These are phyloP conservation scores for Eucalyptus grandis DNA, from an alignment of 345 rosid genomes.

Conservation along the genomic window DNA sequence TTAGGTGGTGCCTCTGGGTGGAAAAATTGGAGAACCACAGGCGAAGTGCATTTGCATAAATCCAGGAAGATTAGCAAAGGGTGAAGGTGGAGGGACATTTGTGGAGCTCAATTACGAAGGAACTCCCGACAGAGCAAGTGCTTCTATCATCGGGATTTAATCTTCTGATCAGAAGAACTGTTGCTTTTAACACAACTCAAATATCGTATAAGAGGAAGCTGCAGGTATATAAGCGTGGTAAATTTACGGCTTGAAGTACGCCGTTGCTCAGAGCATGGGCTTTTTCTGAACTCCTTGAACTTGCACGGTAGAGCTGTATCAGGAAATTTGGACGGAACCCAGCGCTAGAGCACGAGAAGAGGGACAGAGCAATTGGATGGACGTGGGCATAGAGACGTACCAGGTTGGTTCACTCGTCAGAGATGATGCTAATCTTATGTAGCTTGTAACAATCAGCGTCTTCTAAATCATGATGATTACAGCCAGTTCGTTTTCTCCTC, in stretches of 20 bases:
- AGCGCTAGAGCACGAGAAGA: neutral
- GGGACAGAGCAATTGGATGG: neutral
- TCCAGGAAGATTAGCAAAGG: conserved; percentile 85
- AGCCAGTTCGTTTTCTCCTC: neutral
- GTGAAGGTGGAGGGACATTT: conserved; percentile 85
- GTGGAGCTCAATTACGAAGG: conserved; percentile 56
- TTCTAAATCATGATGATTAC: neutral
- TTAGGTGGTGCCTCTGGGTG: conserved; percentile 54
- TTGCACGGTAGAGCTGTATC: neutral
- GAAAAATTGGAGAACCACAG: conserved; percentile 31
- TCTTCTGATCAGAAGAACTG: neutral
- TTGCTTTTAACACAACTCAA: neutral
- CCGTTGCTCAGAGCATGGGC: neutral
- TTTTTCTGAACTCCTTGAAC: neutral
- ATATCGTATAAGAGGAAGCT: neutral
- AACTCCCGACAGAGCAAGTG: conserved; percentile 43
- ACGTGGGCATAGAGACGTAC: neutral
- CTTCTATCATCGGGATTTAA: conserved; percentile 61
- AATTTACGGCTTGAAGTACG: neutral
- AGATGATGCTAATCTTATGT: neutral
- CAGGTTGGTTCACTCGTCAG: neutral
- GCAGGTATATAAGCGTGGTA: neutral
- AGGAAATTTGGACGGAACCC: neutral
- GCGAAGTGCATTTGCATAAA: conserved; percentile 65
- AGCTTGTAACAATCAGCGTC: neutral